Conservation (phyloP, 805 yeast species). For the Spathaspora gorwiae region DNA sequence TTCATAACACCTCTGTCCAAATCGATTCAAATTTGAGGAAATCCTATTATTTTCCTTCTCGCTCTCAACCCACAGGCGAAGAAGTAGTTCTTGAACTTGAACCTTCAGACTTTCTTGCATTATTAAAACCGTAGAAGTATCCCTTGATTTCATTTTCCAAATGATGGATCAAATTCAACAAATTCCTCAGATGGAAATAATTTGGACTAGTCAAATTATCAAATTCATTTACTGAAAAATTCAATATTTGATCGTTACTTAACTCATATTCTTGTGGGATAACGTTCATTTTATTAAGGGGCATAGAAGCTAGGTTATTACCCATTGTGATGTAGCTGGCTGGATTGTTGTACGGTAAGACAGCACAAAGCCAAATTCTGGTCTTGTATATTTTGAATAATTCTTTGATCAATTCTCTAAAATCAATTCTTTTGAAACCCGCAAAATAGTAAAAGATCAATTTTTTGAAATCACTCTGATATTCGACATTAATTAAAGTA, state of each 20-base stretch:
- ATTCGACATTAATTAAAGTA: slow-evolving; percentile 42
- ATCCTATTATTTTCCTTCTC: slow-evolving; percentile 9
- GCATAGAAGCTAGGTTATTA: neutral
- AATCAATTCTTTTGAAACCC: slow-evolving; percentile 42
- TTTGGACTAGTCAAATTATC: slow-evolving; percentile 37
- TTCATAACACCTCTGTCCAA: neutral
- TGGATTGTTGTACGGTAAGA: slow-evolving; percentile 37
- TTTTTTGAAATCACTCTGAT: slow-evolving; percentile 42
- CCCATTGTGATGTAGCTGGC: slow-evolving; percentile 18
- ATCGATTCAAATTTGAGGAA: slow-evolving; percentile 23
- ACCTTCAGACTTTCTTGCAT: neutral
- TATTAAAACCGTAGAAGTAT: slow-evolving; percentile 37
- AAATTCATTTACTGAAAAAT: slow-evolving; percentile 43
- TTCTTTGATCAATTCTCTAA: slow-evolving; percentile 40
- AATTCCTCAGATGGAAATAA: slow-evolving; percentile 50
- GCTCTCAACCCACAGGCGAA: neutral
- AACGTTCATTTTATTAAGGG: slow-evolving; percentile 8
- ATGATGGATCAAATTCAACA: slow-evolving; percentile 42
- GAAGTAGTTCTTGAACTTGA: neutral
- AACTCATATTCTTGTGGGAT: slow-evolving; percentile 37
- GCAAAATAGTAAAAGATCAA: slow-evolving; percentile 44
- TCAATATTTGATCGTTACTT: slow-evolving; percentile 35
- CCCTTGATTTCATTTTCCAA: slow-evolving; percentile 40
- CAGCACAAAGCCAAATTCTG: slow-evolving; percentile 46
- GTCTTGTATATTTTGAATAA: slow-evolving; percentile 44